Percentiles rank a stretch among this genome's conserved stretches.
phyloP scores from a whole-genome alignment of 768 basidiomycete genomes.

The Leccinum imitatum region DNA sequence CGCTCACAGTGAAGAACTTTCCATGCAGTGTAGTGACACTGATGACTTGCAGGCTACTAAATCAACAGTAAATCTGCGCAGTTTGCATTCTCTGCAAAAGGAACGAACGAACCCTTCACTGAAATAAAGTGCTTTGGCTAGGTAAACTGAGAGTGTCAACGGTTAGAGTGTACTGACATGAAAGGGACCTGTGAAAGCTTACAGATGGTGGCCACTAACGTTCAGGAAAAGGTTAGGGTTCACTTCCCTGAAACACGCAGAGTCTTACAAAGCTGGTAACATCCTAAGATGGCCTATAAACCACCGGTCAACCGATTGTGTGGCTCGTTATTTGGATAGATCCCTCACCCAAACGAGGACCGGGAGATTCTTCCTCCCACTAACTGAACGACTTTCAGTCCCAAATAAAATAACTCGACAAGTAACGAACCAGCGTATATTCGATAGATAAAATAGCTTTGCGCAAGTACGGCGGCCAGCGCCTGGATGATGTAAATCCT shows the following conservation, averaged over 20 bases:
- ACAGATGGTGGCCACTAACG: slow-evolving; percentile 6
- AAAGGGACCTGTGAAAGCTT: not conserved
- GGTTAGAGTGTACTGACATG: not conserved
- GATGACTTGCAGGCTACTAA: not conserved
- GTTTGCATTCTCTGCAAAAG: not conserved
- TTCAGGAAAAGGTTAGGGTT: not conserved
- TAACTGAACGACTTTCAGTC: slow-evolving; percentile 4
- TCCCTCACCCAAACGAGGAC: slow-evolving; percentile 15
- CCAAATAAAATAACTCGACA: too few species aligned
- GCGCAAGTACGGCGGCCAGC: slow-evolving; percentile 3
- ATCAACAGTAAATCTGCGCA: not conserved
- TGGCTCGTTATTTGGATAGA: not conserved
- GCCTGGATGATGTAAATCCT: slow-evolving; percentile 5
- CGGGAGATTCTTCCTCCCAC: not conserved
- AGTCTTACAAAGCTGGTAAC: slow-evolving; percentile 13
- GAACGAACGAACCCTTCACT: slow-evolving; percentile 5
- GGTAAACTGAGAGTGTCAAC: slow-evolving; percentile 3
- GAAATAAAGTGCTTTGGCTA: not conserved
- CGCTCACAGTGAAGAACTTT: not conserved
- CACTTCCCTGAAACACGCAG: too few species aligned
- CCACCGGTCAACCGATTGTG: not conserved
- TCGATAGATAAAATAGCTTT: slow-evolving; percentile 15
- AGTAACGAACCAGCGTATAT: slow-evolving; percentile 10
- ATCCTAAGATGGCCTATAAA: slow-evolving; percentile 2
- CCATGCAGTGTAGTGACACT: not conserved